Conservation (phyloP, 495 filamentous ascomycete genomes). For the Podospora pseudoanserina region DNA sequence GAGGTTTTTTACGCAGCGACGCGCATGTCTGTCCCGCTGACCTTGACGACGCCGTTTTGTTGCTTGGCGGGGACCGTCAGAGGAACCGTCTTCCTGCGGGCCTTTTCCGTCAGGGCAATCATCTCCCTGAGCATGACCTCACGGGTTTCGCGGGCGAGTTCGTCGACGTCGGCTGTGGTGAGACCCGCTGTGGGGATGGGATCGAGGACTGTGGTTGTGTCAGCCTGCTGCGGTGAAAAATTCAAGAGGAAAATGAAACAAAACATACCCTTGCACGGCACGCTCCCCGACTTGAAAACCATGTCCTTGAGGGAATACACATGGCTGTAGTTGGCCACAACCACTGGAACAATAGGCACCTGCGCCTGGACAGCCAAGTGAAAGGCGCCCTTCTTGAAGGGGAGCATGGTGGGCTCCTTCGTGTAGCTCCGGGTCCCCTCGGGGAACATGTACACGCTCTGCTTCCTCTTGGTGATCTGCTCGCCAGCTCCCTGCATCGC, state of each 20-base stretch:
- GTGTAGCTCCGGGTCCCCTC: constrained; percentile 93
- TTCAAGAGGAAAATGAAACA: background rate
- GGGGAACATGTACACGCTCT: constrained; percentile 91
- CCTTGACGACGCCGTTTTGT: constrained; percentile 25
- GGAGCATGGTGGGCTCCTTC: constrained; percentile 70
- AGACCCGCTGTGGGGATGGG: constrained; percentile 80
- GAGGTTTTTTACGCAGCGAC: constrained; percentile 23
- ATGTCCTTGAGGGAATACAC: constrained; percentile 66
- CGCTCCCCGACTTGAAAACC: constrained; percentile 68
- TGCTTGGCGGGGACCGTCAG: background rate
- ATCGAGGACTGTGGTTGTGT: constrained; percentile 60
- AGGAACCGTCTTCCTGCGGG: constrained; percentile 17
- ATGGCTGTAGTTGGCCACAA: constrained; percentile 83
- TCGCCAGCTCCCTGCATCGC: constrained; percentile 80
- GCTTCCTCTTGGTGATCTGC: constrained; percentile 69
- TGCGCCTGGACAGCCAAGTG: constrained; percentile 91
- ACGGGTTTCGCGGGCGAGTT: constrained; percentile 63
- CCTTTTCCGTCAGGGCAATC: constrained; percentile 54
- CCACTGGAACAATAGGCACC: constrained; percentile 86
- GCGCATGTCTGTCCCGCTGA: constrained; percentile 22
- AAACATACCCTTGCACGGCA: constrained; percentile 72
- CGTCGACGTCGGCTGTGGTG: constrained; percentile 76
- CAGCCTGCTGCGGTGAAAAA: background rate
- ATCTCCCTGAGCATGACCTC: constrained; percentile 79
- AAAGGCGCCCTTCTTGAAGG: constrained; percentile 98